A percentile compares a stretch with the other conserved stretches of the same genome.
phyloP scores from a whole-genome alignment of 805 yeast species.

The Starmerella cellae region DNA sequence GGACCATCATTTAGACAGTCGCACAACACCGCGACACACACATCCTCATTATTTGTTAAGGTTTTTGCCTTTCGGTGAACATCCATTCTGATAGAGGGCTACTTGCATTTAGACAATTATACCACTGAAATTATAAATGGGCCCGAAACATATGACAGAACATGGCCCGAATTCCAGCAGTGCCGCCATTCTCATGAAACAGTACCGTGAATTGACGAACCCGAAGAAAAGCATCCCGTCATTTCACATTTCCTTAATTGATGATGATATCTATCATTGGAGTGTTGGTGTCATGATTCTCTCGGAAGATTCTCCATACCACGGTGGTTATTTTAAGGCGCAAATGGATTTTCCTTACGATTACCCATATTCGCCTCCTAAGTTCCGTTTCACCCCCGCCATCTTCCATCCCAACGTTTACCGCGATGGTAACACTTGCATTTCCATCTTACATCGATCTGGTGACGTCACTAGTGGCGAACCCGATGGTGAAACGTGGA shows the following conservation, averaged over 20 bases:
- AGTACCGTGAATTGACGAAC: slow-evolving; percentile 83
- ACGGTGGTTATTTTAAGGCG: slow-evolving; percentile 88
- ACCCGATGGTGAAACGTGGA: slow-evolving; percentile 87
- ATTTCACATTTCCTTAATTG: slow-evolving; percentile 48
- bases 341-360: slow-evolving; percentile 87
- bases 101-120: background rate
- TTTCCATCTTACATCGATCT: slow-evolving; percentile 79
- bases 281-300: slow-evolving; percentile 86
- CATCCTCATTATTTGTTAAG: background rate
- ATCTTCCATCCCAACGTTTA: slow-evolving; percentile 93
- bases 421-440: slow-evolving; percentile 84
- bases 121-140: slow-evolving; percentile 1
- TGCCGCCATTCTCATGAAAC: slow-evolving; percentile 80
- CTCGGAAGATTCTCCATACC: slow-evolving; percentile 76
- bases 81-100: background rate
- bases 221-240: slow-evolving; percentile 70
- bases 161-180: slow-evolving; percentile 31
- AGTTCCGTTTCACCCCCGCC: slow-evolving; percentile 82
- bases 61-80: background rate
- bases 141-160: slow-evolving; percentile 14
- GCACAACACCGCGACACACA: background rate
- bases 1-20: background rate
- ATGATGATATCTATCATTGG: slow-evolving; percentile 54
- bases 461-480: slow-evolving; percentile 87
- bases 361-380: slow-evolving; percentile 87